Evolutionary conservation across 768 basidiomycete genomes (phyloP).

Genomic region (Serpula lacrymans): DNA sequence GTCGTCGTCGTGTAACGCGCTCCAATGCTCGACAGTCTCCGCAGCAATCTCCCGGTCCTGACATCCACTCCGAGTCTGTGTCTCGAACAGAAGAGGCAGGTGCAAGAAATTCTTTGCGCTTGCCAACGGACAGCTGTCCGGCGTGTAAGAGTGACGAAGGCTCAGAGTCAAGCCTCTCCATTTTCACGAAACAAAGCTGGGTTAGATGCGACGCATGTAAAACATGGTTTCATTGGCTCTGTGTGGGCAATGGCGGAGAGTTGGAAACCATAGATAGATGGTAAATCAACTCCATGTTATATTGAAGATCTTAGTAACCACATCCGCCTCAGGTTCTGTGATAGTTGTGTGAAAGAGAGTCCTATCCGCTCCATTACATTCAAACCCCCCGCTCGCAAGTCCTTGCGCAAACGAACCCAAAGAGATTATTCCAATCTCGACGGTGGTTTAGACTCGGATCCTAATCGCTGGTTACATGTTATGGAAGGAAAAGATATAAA

Average conservation of each 20-base stretch:
- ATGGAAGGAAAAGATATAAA: conserved; percentile 66
- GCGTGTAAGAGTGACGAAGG: conserved; percentile 43
- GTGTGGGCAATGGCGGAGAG: conserved; percentile 64
- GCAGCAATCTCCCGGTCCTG: conserved; percentile 28
- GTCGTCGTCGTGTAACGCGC: conserved; percentile 42
- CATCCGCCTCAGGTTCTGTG: conserved; percentile 58
- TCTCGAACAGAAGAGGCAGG: conserved; percentile 17
- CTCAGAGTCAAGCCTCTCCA: conserved; percentile 25
- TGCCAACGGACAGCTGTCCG: conserved; percentile 39
- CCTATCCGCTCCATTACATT: conserved; percentile 62
- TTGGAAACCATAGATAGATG: conserved; percentile 75
- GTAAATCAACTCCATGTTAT: conserved; percentile 36
- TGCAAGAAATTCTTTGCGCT: conserved; percentile 9
- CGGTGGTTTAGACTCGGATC: conserved; percentile 59
- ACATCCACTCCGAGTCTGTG: conserved; percentile 27
- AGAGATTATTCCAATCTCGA: conserved; percentile 80
- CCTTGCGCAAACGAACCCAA: conserved; percentile 67
- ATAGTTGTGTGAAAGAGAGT: conserved; percentile 56
- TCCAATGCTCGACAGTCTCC: conserved; percentile 33
- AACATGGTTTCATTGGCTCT: conserved; percentile 83
- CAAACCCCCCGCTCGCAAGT: conserved; percentile 79
- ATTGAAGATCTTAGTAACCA: conserved; percentile 5
- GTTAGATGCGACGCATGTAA: conserved; percentile 80
- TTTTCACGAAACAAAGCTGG: conserved; percentile 70
- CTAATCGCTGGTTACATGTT: conserved; percentile 60